Percentiles rank a stretch among this genome's conserved stretches.
Evolutionary conservation across 495 filamentous ascomycete genomes (phyloP).

Genomic region (Hypoxylon crocopeplum): DNA sequence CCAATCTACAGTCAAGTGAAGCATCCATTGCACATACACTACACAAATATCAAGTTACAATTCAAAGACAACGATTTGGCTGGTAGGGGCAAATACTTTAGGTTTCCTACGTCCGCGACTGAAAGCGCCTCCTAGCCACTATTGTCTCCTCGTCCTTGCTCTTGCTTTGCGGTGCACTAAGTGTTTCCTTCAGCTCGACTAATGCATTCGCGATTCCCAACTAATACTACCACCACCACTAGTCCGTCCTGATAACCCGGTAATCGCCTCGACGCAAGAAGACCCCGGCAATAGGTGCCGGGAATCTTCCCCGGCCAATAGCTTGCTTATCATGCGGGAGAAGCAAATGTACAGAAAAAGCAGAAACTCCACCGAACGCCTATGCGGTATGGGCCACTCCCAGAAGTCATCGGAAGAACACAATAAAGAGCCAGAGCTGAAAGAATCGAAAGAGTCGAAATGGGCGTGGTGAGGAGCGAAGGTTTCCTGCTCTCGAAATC

Average conservation of each 20-base stretch:
- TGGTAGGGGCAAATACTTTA: constrained; percentile 19
- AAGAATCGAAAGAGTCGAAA: constrained; percentile 19
- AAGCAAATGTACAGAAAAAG: constrained; percentile 8
- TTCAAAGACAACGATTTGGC: too few relatives aligned
- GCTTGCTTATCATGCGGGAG: constrained; percentile 27
- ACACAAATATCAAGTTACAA: too few relatives aligned
- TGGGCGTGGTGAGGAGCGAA: constrained; percentile 6
- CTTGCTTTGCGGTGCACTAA: constrained; percentile 15
- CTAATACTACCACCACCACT: neutral
- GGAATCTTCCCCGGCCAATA: constrained; percentile 14
- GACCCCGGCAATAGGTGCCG: neutral
- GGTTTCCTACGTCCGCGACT: constrained; percentile 35
- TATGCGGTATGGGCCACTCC: constrained; percentile 34
- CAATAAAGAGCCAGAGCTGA: constrained; percentile 15
- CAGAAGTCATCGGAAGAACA: constrained; percentile 20
- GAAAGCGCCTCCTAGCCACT: constrained; percentile 11
- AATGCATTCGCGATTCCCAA: neutral
- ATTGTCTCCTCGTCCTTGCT: constrained; percentile 8
- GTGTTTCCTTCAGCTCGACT: neutral
- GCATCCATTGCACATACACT: too few relatives aligned
- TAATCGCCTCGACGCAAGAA: neutral
- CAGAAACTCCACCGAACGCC: constrained; percentile 38
- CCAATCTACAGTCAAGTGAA: too few relatives aligned
- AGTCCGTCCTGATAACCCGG: neutral
- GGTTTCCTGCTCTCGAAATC: constrained; percentile 1